Percentiles rank a stretch among this genome's conserved stretches.
Conservation (phyloP, 495 filamentous ascomycete species). For the Penicillium psychrofluorescens region DNA sequence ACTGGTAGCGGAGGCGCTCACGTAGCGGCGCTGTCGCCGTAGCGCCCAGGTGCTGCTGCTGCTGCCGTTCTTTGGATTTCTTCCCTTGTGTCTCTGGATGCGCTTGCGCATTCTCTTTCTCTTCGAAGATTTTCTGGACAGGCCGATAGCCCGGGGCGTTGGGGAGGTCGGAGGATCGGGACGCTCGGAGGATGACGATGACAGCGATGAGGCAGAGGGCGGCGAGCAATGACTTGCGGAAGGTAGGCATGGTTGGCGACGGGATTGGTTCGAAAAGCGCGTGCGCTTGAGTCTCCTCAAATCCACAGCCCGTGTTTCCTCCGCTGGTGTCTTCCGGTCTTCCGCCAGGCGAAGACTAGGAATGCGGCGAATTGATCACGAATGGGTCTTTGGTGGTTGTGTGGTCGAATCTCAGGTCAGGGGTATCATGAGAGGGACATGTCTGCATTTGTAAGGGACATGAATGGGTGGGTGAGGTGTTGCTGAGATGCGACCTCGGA, state of each 20-base stretch:
- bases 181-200: conserved; percentile 63
- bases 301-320: background rate
- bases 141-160: conserved; percentile 19
- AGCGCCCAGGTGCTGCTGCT: conserved; percentile 31
- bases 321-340: background rate
- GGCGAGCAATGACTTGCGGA: conserved; percentile 63
- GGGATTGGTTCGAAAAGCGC: background rate
- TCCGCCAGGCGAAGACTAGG: conserved; percentile 1
- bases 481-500: background rate
- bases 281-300: no score
- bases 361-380: background rate
- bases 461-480: no score
- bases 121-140: conserved; percentile 14
- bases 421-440: background rate
- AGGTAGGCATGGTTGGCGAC: conserved; percentile 51
- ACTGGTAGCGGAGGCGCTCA: conserved; percentile 86
- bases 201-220: conserved; percentile 60
- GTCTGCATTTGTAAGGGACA: background rate
- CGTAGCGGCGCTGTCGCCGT: conserved; percentile 48
- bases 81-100: conserved; percentile 5
- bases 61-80: conserved; percentile 7
- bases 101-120: conserved; percentile 9
- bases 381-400: no score
- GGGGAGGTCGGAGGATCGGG: conserved; percentile 32
- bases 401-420: background rate